Evolutionary conservation across 2,329 filamentous ascomycete species (phyloP), one percentile per base, ranked within the genome.

Genomic region (Cytospora schulzeri): DNA sequence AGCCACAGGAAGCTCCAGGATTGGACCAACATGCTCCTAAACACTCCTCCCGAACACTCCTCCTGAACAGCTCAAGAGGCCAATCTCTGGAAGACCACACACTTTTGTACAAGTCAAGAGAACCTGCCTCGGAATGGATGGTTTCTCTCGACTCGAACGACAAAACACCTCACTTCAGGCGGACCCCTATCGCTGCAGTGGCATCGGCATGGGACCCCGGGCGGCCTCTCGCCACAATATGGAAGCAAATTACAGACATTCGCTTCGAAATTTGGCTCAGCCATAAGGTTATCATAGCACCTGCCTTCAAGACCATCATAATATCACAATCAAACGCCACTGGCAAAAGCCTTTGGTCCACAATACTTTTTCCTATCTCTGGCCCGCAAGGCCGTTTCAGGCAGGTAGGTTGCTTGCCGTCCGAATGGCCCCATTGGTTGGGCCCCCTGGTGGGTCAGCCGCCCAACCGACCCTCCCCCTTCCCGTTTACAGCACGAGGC

Each of bases 321-420:
- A 22, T 38, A n/a, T n/a, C n/a, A n/a, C n/a, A n/a, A n/a, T n/a
- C n/a, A n/a, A 45, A 35, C 29, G 52, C n/a, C 38, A 38, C 55
- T 62, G 38, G 60, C 52, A 56, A 28, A 14, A 28, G 22, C n/a
- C 28, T 28, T 50, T 56, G 52, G 53, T 45, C 60, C 60, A 62
- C 60, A 62, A 56, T 51, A 22, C 17, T 12, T 35, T 45, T 54
- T 11, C 28, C 26, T 62, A 41, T 56, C 55, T 56, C n/a, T 56
- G 60, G 24, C 22, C 12, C n/a, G 59, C 26, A 33, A 50, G 22
- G 15, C 11, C 14, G 60, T 62, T 62, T 62, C 60, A 62, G 28
- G 26, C 60, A n/a, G 15, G 38, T 28, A 56, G 17, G 52, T 31
- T 56, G 52, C 29, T 51, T 41, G 28, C 50, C 22, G 48, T 53